These are phyloP conservation scores for Saccharomyces pastorianus DNA, from an alignment of 1,139 yeast species.

Conservation along the genomic window DNA sequence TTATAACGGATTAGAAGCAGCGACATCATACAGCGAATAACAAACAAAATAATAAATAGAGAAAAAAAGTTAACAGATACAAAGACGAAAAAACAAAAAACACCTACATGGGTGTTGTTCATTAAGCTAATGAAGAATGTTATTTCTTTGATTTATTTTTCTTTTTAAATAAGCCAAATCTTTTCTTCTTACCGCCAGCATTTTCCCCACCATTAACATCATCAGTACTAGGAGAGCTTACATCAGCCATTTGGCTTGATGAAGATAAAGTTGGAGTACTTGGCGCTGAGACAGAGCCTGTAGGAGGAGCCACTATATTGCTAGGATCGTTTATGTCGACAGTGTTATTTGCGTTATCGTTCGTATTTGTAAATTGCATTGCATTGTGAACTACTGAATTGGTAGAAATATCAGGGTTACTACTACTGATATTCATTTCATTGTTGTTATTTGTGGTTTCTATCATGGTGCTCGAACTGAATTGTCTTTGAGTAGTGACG, in stretches of 20 bases:
- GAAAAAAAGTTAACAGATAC: not conserved
- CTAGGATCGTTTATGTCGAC: not conserved
- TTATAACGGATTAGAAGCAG: not conserved
- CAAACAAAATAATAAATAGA: not conserved
- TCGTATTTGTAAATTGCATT: slow-evolving; percentile 6
- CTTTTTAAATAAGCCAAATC: slow-evolving; percentile 27
- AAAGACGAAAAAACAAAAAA: not conserved
- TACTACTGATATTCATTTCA: slow-evolving; percentile 2
- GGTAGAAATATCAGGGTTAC: slow-evolving; percentile 19
- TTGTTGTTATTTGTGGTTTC: slow-evolving; percentile 1
- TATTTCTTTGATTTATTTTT: slow-evolving; percentile 17
- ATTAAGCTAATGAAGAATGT: not conserved
- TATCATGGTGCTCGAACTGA: slow-evolving; percentile 19
- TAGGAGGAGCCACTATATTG: not conserved
- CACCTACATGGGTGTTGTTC: not conserved
- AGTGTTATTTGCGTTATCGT: not conserved
- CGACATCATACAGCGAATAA: not conserved
- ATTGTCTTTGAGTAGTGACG: slow-evolving; percentile 13
- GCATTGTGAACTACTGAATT: slow-evolving; percentile 24
- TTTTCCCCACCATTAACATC: slow-evolving; percentile 2
- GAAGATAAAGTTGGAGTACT: not conserved
- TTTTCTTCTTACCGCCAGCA: slow-evolving; percentile 21
- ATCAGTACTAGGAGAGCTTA: not conserved
- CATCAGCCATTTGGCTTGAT: not conserved
- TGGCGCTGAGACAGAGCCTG: slow-evolving; percentile 4